Percentiles rank a stretch among this genome's conserved stretches.
phyloP scores from a whole-genome alignment of 2,329 filamentous ascomycete species.

The Exophiala phaeomuriformis region DNA sequence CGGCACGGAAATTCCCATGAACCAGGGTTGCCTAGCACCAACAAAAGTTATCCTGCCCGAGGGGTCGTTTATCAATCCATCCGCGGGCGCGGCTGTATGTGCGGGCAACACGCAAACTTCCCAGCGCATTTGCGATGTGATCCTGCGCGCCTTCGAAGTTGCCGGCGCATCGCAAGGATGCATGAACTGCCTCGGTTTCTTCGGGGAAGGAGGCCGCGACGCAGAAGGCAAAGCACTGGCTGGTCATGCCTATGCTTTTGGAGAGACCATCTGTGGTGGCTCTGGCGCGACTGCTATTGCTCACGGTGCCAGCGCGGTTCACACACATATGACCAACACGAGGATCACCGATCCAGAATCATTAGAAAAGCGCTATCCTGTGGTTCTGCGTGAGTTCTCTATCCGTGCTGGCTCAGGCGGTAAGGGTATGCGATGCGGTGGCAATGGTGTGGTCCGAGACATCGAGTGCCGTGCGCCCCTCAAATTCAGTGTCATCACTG shows the following conservation, averaged over 20 bases:
- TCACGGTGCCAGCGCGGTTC: conserved; percentile 68
- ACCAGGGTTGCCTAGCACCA: conserved; percentile 30
- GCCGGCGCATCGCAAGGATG: conserved; percentile 28
- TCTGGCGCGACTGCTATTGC: conserved; percentile 69
- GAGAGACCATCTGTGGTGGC: conserved; percentile 60
- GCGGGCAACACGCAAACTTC: conserved; percentile 29
- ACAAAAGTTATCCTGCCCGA: conserved; percentile 27
- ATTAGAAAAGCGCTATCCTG: conserved; percentile 69
- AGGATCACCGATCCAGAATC: conserved; percentile 74
- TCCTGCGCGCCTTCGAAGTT: conserved; percentile 32
- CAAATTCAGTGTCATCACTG: conserved; percentile 42
- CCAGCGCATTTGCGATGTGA: conserved; percentile 30
- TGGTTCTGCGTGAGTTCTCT: conserved; percentile 63
- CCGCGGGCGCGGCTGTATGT: conserved; percentile 26
- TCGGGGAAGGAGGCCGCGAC: conserved; percentile 14
- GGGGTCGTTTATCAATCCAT: conserved; percentile 29
- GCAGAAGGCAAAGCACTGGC: conserved; percentile 39
- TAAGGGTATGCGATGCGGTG: conserved; percentile 59
- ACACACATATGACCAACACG: conserved; percentile 81
- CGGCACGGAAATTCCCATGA: conserved; percentile 30
- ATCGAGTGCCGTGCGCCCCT: conserved; percentile 52
- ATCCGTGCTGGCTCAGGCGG: conserved; percentile 59
- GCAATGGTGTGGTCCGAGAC: conserved; percentile 68
- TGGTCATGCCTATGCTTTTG: conserved; percentile 50
- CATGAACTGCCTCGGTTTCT: conserved; percentile 30